Evolutionary conservation across 179 eudicot genomes (phyloP), one percentile per base, ranked within the genome.

Genomic region (Amaranthus tricolor): DNA sequence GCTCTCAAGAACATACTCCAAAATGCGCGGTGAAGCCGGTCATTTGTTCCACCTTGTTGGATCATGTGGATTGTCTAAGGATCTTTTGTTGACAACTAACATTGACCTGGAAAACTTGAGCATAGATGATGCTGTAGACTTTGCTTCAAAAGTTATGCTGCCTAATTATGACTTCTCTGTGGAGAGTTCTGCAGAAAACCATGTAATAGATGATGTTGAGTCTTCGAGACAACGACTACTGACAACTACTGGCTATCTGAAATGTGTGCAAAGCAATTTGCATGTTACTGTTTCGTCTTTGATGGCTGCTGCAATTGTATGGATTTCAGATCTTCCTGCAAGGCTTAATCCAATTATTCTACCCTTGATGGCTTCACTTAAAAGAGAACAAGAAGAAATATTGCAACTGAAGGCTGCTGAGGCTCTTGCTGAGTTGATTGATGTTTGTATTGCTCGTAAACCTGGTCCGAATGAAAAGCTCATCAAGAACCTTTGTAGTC

Each of bases 391-490:
- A 88, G 99, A 96, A 87, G 99, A 96, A 77, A 87, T 94, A 71
- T 80, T 96, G 77, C 99, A 96, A 82, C 81, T 87, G 64, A 94
- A 89, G 89, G 93, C 96, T 62, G 97, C 98, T 74, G 99, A 96
- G 71, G 96, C 97, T 68, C 93, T 96, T 68, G 96, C 94, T 14
- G 96, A 96, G 86, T 98, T 96, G 74, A 89, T 96, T 57, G 86
- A 80, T 73, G 85, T 79, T 71, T 96, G 99, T 68, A 84, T 88
- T 76, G 71, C 79, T 13, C 97, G 99, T 16, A 96, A 89, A 81
- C 99, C 99, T 67, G 75, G 99, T 78, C 99, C 99, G 1, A 91
- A 94, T 80, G 98, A 96, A 80, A 96, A 96, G 88, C 73, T 94
- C 66, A 86, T 94, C 69, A 94, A 96, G 82, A 94, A 96, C 63